phyloP scores from a whole-genome alignment of 257 asterid species.

The Petunia secreta region DNA sequence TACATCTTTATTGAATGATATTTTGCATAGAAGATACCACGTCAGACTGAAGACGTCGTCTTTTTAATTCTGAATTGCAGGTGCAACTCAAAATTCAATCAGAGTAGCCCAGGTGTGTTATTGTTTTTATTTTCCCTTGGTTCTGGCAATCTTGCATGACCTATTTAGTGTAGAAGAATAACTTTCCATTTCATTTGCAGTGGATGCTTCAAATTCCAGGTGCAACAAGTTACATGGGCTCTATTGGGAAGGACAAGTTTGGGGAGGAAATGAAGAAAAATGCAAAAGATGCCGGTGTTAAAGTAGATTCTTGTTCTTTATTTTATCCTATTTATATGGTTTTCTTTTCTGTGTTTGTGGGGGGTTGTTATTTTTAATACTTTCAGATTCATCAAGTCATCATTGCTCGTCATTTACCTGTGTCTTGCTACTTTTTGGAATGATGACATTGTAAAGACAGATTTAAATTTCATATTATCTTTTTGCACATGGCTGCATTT shows the following conservation, averaged over 20 bases:
- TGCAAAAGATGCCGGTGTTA: constrained; percentile 76
- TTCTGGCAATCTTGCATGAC: not conserved
- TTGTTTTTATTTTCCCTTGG: constrained; percentile 14
- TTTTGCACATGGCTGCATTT: constrained; percentile 7
- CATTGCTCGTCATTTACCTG: not conserved
- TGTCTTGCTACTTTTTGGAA: constrained; percentile 10
- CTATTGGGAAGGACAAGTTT: constrained; percentile 72
- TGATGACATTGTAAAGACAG: not conserved
- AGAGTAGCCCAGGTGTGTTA: constrained; percentile 86
- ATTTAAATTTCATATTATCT: not conserved
- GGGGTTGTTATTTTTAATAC: not conserved
- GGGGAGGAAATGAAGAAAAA: constrained; percentile 93
- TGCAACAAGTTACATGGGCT: constrained; percentile 80
- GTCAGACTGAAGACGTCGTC: not conserved
- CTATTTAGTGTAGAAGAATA: constrained; percentile 15
- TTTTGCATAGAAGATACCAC: constrained; percentile 1
- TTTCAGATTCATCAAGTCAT: not conserved
- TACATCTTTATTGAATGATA: not conserved
- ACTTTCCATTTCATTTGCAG: constrained; percentile 31
- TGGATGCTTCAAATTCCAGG: constrained; percentile 75
- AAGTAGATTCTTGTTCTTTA: constrained; percentile 45
- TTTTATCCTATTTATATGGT: constrained; percentile 10
- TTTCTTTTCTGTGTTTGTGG: not conserved
- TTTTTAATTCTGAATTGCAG: constrained; percentile 44
- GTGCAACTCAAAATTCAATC: constrained; percentile 96